Evolutionary conservation across 2,329 filamentous ascomycete genomes (phyloP), one percentile per base, ranked within the genome.

Genomic region (Trichophyton verrucosum): DNA sequence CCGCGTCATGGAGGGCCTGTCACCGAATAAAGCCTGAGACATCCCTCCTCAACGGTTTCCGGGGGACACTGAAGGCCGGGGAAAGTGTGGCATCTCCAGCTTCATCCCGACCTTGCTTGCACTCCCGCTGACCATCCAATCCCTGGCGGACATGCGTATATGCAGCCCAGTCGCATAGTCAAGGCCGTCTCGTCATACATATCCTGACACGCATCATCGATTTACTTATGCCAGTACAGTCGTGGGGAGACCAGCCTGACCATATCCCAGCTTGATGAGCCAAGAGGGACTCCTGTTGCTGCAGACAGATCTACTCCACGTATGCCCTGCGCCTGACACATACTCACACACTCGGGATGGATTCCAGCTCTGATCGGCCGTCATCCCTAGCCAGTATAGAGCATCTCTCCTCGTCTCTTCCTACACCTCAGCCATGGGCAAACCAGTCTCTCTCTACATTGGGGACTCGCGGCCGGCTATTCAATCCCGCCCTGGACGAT

Each of bases 341-440:
- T 38, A 38, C 9, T 3, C 33, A 38, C 33, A 13, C 33, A 38
- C 33, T 13, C 33, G 33, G 33, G 60, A 76, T 75, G 74, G 70
- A 74, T 64, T 63, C 66, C 65, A 67, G 66, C 44, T 67, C 71
- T 59, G 67, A 72, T 63, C 65, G 59, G 53, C 67, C 63, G 30
- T 49, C 49, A 24, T 59, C 67, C 63, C 67, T 69, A 63, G 64
- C 65, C 61, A 67, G 70, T 62, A 62, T 65, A 59, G 65, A 66
- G 64, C 66, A 67, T 62, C 64, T 69, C 58, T 69, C 66, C 20
- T 69, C 71, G 33, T 70, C 71, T 38, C 24, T 47, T 33, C 65
- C 71, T 17, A 61, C 68, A 53, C 68, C 67, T 60, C 70, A 70
- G 62, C 65, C 65, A 65, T 70, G 72, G 70, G 63, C 69, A 58